phyloP scores from a whole-genome alignment of 495 filamentous ascomycete genomes.

The Penicillium arizonense region DNA sequence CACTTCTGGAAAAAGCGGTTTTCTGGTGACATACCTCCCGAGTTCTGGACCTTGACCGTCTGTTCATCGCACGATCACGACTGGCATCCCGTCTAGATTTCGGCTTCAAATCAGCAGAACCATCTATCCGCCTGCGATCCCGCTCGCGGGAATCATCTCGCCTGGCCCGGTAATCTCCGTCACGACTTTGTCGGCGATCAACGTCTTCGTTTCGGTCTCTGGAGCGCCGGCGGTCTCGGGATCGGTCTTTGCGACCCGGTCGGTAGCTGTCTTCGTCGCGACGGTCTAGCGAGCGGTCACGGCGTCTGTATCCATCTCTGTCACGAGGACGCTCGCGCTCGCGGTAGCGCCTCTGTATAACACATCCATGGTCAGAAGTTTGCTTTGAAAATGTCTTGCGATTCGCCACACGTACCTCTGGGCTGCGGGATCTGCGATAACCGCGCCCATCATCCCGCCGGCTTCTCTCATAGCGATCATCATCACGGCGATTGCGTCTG shows the following conservation, averaged over 20 bases:
- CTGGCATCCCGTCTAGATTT: slow-evolving; percentile 68
- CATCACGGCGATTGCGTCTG: slow-evolving; percentile 69
- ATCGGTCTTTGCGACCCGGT: slow-evolving; percentile 57
- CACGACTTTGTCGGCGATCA: slow-evolving; percentile 65
- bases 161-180: slow-evolving; percentile 71
- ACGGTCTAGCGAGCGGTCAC: slow-evolving; percentile 73
- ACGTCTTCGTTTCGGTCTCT: slow-evolving; percentile 58
- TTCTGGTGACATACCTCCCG: slow-evolving; percentile 50
- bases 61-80: slow-evolving; percentile 50
- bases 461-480: slow-evolving; percentile 67
- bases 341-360: slow-evolving; percentile 56
- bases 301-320: slow-evolving; percentile 62
- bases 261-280: slow-evolving; percentile 67
- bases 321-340: slow-evolving; percentile 56
- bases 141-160: slow-evolving; percentile 80
- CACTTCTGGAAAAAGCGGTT: neutral
- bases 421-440: slow-evolving; percentile 68
- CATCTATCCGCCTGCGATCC: slow-evolving; percentile 65
- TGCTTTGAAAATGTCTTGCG: neutral
- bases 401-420: slow-evolving; percentile 56
- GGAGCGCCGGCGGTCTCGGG: slow-evolving; percentile 61
- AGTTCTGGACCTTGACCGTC: slow-evolving; percentile 41
- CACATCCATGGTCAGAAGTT: slow-evolving; percentile 27
- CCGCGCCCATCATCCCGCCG: slow-evolving; percentile 61
- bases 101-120: slow-evolving; percentile 71